Conservation (phyloP, 345 rosid species). For the Raphanus sativus region DNA sequence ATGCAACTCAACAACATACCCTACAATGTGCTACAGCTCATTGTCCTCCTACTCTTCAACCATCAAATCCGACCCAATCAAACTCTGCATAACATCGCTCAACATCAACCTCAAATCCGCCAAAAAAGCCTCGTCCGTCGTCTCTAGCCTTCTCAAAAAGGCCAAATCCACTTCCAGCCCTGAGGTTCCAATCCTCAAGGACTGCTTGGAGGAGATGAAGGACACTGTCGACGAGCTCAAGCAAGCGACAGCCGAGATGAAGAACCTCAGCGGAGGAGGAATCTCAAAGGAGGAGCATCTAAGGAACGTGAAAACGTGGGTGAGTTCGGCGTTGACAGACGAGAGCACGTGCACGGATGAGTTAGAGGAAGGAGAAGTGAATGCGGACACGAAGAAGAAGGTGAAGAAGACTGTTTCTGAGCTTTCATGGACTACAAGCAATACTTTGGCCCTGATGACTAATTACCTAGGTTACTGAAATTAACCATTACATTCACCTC, state of each 20-base stretch:
- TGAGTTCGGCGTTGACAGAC: constrained; percentile 72
- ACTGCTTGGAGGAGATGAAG: constrained; percentile 47
- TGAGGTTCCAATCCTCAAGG: constrained; percentile 44
- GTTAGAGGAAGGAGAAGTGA: constrained; percentile 47
- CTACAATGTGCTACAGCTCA: constrained; percentile 48
- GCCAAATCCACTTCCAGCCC: constrained; percentile 32
- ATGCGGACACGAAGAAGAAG: constrained; percentile 41
- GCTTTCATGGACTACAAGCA: constrained; percentile 57
- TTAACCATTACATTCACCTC: neutral
- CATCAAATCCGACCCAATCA: constrained; percentile 52
- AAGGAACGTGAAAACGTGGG: constrained; percentile 56
- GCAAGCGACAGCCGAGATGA: constrained; percentile 46
- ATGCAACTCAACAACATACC: constrained; percentile 61
- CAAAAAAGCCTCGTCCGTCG: constrained; percentile 21
- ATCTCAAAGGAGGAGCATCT: constrained; percentile 36
- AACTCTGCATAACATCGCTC: constrained; percentile 56
- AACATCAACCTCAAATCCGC: constrained; percentile 48
- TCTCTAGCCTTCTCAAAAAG: constrained; percentile 35
- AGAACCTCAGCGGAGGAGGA: constrained; percentile 17
- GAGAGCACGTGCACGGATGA: constrained; percentile 69
- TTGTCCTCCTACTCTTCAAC: constrained; percentile 51
- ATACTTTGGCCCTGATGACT: constrained; percentile 63
- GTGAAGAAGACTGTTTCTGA: constrained; percentile 45
- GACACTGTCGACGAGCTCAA: constrained; percentile 60
- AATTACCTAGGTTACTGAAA: constrained; percentile 31